A percentile compares a stretch with the other conserved stretches of the same genome.
Conservation (phyloP, 78 protist species). For the Dictyostelium discoideum region DNA sequence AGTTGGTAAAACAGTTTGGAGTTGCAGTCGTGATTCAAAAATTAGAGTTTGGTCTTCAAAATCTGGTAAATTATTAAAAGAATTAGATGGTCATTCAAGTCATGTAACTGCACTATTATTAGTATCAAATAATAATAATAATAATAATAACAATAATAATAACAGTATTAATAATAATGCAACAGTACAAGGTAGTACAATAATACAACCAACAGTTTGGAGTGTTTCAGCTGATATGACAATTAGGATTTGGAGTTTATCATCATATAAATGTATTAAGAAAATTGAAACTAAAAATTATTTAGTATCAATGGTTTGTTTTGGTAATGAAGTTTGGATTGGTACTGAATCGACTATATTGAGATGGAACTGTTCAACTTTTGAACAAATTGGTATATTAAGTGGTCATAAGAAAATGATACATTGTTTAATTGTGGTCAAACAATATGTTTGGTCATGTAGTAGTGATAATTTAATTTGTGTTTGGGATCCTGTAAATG, state of each 20-base stretch:
- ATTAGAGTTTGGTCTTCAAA: slow-evolving; percentile 65
- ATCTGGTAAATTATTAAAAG: slow-evolving; percentile 54
- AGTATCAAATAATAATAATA: neutral
- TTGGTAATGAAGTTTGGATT: slow-evolving; percentile 59
- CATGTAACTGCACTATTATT: slow-evolving; percentile 47
- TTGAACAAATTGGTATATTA: slow-evolving; percentile 42
- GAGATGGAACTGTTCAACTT: slow-evolving; percentile 11
- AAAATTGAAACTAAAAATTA: slow-evolving; percentile 69
- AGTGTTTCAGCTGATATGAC: slow-evolving; percentile 61
- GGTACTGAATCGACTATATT: slow-evolving; percentile 55
- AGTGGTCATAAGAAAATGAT: slow-evolving; percentile 73
- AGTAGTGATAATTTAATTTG: slow-evolving; percentile 34
- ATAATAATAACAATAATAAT: too few relatives aligned
- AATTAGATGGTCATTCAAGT: slow-evolving; percentile 54
- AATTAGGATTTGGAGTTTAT: slow-evolving; percentile 25
- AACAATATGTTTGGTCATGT: slow-evolving; percentile 28
- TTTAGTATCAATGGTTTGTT: slow-evolving; percentile 49
- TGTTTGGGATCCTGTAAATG: slow-evolving; percentile 57
- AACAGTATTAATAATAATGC: neutral
- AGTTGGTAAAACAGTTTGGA: slow-evolving; percentile 67
- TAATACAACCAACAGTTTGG: slow-evolving; percentile 7
- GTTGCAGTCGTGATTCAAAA: slow-evolving; percentile 44
- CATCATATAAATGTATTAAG: slow-evolving; percentile 51
- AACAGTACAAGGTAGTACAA: neutral
- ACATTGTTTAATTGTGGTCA: slow-evolving; percentile 46